A percentile compares a stretch with the other conserved stretches of the same genome.
phyloP scores from a whole-genome alignment of 345 rosid genomes.

The Rhizophora apiculata region DNA sequence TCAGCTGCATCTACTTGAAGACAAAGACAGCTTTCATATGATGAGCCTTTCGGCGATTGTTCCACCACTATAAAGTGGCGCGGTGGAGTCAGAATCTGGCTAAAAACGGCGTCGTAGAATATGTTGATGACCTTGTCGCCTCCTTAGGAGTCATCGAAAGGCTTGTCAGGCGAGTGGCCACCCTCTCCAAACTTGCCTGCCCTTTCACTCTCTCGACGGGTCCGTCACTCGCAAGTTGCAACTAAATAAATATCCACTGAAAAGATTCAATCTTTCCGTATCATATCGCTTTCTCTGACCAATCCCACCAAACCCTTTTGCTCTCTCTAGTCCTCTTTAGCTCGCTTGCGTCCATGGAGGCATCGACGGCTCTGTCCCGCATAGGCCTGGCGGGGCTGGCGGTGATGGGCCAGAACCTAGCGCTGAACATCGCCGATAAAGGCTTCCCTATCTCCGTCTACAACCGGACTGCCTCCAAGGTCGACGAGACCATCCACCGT shows the following conservation, averaged over 20 bases:
- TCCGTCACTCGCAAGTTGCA: slow-evolving; percentile 40
- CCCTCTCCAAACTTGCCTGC: slow-evolving; percentile 6
- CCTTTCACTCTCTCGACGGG: slow-evolving; percentile 65
- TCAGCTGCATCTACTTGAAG: no score
- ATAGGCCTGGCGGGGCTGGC: slow-evolving; percentile 93
- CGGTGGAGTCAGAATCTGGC: no score
- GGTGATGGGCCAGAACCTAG: slow-evolving; percentile 95
- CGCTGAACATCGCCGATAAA: slow-evolving; percentile 71
- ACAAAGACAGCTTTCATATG: no score
- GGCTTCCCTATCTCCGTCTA: background rate
- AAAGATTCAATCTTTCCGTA: background rate
- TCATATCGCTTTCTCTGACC: background rate
- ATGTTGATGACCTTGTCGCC: background rate
- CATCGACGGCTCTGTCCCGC: slow-evolving; percentile 59
- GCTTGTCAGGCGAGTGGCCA: background rate
- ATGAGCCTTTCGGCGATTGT: no score
- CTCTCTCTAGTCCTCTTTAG: background rate
- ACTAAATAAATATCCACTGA: background rate
- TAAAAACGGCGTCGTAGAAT: no score
- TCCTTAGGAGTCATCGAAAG: slow-evolving; percentile 33
- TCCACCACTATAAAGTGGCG: no score
- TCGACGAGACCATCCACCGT: slow-evolving; percentile 1
- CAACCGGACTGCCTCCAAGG: background rate
- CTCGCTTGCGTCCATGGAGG: slow-evolving; percentile 40
- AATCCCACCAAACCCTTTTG: background rate